These are phyloP conservation scores for Diaporthe sp. DNA, from an alignment of 2,329 filamentous ascomycete genomes.

Conservation along the genomic window DNA sequence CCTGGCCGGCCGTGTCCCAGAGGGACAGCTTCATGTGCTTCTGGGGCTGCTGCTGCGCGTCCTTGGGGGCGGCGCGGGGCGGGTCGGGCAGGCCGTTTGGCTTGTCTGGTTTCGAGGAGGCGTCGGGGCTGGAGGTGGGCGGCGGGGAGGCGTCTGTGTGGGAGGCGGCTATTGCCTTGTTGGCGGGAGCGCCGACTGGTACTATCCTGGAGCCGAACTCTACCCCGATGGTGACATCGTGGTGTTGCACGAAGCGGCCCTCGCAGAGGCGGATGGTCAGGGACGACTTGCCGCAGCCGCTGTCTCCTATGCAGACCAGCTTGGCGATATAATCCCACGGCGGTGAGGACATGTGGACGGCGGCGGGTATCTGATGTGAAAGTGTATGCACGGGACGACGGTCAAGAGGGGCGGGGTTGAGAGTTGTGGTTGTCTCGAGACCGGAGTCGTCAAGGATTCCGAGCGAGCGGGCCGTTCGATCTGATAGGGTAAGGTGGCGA, in stretches of 20 bases:
- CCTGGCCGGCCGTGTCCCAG: conserved; percentile 97
- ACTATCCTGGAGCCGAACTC: conserved; percentile 96
- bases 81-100: conserved; percentile 67
- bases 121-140: conserved; percentile 41
- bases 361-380: conserved; percentile 32
- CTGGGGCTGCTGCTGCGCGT: conserved; percentile 57
- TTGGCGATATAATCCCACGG: conserved; percentile 99
- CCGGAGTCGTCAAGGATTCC: conserved; percentile 16
- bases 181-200: conserved; percentile 86
- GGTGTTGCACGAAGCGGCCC: conserved; percentile 92
- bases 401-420: conserved; percentile 1
- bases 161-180: conserved; percentile 54
- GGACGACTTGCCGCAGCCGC: conserved; percentile 94
- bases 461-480: conserved; percentile 20
- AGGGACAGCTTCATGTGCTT: conserved; percentile 93
- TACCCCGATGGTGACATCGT: conserved; percentile 97
- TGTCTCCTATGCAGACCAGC: conserved; percentile 97
- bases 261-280: conserved; percentile 96
- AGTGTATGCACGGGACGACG: conserved; percentile 12
- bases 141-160: conserved; percentile 45
- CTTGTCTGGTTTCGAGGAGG: conserved; percentile 38
- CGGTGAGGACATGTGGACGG: conserved; percentile 67
- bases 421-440: conserved; percentile 9
- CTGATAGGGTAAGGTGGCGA: conserved; percentile 24
- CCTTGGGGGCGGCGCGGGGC: conserved; percentile 50